Percentiles rank a stretch among this genome's conserved stretches.
These are phyloP conservation scores for Cryphonectria carpinicola DNA, from an alignment of 2,329 filamentous ascomycete genomes.

Conservation along the genomic window DNA sequence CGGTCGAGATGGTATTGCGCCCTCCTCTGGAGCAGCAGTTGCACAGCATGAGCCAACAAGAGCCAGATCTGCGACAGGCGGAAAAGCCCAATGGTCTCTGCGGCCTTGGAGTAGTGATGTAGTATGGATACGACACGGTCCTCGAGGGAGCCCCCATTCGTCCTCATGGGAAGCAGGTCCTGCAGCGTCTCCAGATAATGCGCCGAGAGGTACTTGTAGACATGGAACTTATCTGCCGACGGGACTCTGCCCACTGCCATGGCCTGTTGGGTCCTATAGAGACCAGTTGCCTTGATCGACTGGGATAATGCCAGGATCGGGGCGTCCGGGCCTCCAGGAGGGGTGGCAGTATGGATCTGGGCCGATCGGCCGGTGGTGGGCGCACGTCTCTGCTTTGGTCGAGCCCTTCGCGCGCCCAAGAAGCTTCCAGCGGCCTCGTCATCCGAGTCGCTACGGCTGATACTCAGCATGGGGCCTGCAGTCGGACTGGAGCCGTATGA, in stretches of 20 bases:
- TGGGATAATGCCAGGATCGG: conserved; percentile 59
- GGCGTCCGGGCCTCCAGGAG: conserved; percentile 51
- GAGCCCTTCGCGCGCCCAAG: conserved; percentile 51
- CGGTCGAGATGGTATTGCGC: conserved; percentile 61
- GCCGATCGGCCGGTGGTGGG: conserved; percentile 50
- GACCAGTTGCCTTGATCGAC: conserved; percentile 59
- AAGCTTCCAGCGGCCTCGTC: conserved; percentile 67
- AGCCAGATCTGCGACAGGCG: conserved; percentile 68
- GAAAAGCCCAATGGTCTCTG: conserved; percentile 60
- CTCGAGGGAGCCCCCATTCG: conserved; percentile 44
- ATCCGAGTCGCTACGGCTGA: conserved; percentile 67
- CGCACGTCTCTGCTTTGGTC: conserved; percentile 46
- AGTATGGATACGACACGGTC: conserved; percentile 55
- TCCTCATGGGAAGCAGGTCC: conserved; percentile 49
- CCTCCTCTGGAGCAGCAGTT: conserved; percentile 56
- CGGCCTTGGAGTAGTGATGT: conserved; percentile 60
- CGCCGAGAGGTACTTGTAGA: conserved; percentile 60
- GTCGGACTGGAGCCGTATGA: conserved; percentile 55
- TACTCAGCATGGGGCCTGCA: conserved; percentile 53
- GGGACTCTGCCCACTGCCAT: conserved; percentile 64
- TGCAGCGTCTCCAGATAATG: conserved; percentile 60
- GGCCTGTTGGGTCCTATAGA: conserved; percentile 62
- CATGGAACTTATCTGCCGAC: conserved; percentile 50
- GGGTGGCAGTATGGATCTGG: conserved; percentile 57
- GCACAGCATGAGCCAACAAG: conserved; percentile 60